Evolutionary conservation across 192 early-diverging fungal species (phyloP), one percentile per base, ranked within the genome.

Genomic region (Coemansia sp.): DNA sequence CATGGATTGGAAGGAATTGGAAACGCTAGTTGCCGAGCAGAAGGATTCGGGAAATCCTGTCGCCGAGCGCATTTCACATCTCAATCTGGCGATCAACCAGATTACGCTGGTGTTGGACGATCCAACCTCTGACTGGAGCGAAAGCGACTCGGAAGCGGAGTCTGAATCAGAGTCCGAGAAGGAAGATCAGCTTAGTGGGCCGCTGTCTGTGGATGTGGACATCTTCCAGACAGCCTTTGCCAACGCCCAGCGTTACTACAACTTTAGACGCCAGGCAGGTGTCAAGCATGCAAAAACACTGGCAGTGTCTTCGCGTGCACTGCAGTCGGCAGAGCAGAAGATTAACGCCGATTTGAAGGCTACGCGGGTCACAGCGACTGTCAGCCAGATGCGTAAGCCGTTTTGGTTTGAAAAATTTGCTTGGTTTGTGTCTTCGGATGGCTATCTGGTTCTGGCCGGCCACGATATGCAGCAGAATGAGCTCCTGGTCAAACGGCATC

Each of bases 391-490:
- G 58, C 92, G 97, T 62, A 95, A 94, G 60, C 93, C 93, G 16
- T 91, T 88, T 38, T 99, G 96, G 96, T 99, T 99, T 78, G 97
- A 99, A 76, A 96, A 95, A 81, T 99, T 98, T 62, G 62, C 92
- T 27, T 98, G 96, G 96, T 98, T 95, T 61, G 79, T 98, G 22
- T 89, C 90, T 18, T 88, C 89, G 0, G 97, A 99, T 58, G 94
- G 94, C 66, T 93, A 93, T 64, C 74, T 99, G 52, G 86, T 99
- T 23, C 83, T 99, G 65, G 93, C 93, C 26, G 97, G 96, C 22
- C 85, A 88, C 19, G 97, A 99, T 67, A 89, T 90, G 69, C 85
- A 86, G 58, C 96, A 98, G 74, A 98, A 96, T 78, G 96, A 98
- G 72, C 56, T 94, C 30, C 77, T 98, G 22, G 90, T 98, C 7